Conservation (phyloP, 768 basidiomycete species). For the Trametes coccinea region DNA sequence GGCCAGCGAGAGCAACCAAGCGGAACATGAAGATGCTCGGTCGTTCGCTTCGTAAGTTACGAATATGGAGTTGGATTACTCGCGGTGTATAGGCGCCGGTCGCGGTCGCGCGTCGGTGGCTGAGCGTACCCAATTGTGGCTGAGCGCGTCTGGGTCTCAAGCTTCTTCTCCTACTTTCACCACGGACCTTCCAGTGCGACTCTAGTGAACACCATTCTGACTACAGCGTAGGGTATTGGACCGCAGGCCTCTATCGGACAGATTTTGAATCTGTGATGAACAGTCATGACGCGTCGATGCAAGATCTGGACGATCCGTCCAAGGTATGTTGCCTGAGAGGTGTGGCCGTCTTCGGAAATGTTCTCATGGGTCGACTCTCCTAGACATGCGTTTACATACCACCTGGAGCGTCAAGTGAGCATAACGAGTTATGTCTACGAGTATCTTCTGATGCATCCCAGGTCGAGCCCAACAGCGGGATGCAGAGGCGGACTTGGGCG, state of each 20-base stretch:
- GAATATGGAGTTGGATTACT: no score
- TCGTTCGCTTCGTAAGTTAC: no score
- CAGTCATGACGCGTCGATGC: not conserved
- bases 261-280: not conserved
- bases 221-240: no score
- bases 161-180: not conserved
- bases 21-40: no score
- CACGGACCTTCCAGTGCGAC: not conserved
- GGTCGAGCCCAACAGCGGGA: not conserved
- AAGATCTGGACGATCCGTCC: conserved; percentile 26
- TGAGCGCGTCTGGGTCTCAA: not conserved
- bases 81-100: no score
- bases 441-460: not conserved
- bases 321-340: conserved; percentile 9
- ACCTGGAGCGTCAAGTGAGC: conserved; percentile 8
- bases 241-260: no score
- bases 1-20: no score
- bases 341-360: not conserved
- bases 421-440: not conserved
- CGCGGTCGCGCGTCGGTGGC: not conserved
- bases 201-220: no score
- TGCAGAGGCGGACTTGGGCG: not conserved
- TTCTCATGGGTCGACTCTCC: not conserved
- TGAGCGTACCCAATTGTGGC: not conserved
- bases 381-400: conserved; percentile 30